These are phyloP conservation scores for Trypanosoma theileri DNA, from an alignment of 208 protist genomes.

Conservation along the genomic window DNA sequence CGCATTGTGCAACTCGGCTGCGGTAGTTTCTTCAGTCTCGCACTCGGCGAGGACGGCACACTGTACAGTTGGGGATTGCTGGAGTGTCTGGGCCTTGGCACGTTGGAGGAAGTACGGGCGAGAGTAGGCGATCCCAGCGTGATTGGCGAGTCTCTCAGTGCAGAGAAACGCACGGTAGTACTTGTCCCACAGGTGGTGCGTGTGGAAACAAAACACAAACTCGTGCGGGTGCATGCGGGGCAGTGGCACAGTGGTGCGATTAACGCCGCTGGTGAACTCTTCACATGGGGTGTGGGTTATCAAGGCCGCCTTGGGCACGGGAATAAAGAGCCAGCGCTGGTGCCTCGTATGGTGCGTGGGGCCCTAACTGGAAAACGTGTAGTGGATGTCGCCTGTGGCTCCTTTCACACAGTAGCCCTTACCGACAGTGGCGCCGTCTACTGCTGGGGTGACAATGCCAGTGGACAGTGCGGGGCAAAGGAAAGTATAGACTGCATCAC, in stretches of 20 bases:
- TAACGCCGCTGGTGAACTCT: slow-evolving; percentile 74
- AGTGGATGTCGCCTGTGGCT: slow-evolving; percentile 79
- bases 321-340: slow-evolving; percentile 53
- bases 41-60: slow-evolving; percentile 55
- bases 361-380: slow-evolving; percentile 60
- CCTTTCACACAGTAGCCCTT: slow-evolving; percentile 83
- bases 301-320: slow-evolving; percentile 84
- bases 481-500: slow-evolving; percentile 53
- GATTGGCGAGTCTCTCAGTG: slow-evolving; percentile 73
- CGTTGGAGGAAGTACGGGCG: slow-evolving; percentile 50
- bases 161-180: slow-evolving; percentile 74
- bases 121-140: slow-evolving; percentile 27
- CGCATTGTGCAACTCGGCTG: slow-evolving; percentile 77
- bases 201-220: slow-evolving; percentile 38
- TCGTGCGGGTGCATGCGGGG: slow-evolving; percentile 75
- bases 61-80: slow-evolving; percentile 87
- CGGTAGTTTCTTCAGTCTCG: slow-evolving; percentile 85
- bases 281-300: slow-evolving; percentile 88
- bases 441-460: slow-evolving; percentile 89
- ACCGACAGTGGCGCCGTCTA: slow-evolving; percentile 65
- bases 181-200: slow-evolving; percentile 67
- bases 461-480: slow-evolving; percentile 67
- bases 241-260: slow-evolving; percentile 89
- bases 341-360: slow-evolving; percentile 67
- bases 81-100: slow-evolving; percentile 81